Evolutionary conservation across 352 stramenopile species (phyloP), one percentile per base, ranked within the genome.

Genomic region (Phytophthora europaea): DNA sequence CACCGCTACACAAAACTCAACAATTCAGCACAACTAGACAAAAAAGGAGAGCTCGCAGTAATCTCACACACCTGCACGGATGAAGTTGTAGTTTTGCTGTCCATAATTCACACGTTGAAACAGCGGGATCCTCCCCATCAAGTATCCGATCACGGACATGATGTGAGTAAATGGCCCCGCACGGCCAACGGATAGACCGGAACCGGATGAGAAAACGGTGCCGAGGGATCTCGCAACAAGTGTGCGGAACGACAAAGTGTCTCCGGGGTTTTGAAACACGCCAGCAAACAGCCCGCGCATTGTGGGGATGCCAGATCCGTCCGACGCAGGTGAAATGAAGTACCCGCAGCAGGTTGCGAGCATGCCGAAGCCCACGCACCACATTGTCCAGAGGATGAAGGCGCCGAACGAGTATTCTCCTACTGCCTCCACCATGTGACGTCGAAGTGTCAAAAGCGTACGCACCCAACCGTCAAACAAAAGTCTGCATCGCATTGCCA

Each of bases 101-200:
- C 84, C 83, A 75, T 90, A 91, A 70, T 91, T 83, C 16, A 79
- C 80, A 20, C 80, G 84, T 2, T 88, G 89, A 55, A 95, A 94
- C 16, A 94, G 61, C n/a, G 72, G 61, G 16, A 94, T 74, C 34
- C 82, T 89, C 28, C 83, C 77, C 65, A 95, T 80, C 47, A 91
- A 81, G 58, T 87, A 91, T 10, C 85, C 89, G 40, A 95, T 81
- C 8, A 90, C 91, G 8, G 87, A 71, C 56, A 94, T 82, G 47
- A 95, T 84, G 64, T 95, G 89, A 4, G 84, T 88, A 64, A 91
- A 94, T 22, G 89, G 89, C 0, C 89, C 87, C 6, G 87, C 83
- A 1, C 87, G 83, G 6, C 88, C 88, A 6, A 93, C 83, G 0
- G 88, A 95, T 2, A 95, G 65, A 1, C 87, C 88, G 0, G 87